Percentiles rank a stretch among this genome's conserved stretches.
phyloP scores from a whole-genome alignment of 352 stramenopile genomes.

The Thraustochytrium sp. region DNA sequence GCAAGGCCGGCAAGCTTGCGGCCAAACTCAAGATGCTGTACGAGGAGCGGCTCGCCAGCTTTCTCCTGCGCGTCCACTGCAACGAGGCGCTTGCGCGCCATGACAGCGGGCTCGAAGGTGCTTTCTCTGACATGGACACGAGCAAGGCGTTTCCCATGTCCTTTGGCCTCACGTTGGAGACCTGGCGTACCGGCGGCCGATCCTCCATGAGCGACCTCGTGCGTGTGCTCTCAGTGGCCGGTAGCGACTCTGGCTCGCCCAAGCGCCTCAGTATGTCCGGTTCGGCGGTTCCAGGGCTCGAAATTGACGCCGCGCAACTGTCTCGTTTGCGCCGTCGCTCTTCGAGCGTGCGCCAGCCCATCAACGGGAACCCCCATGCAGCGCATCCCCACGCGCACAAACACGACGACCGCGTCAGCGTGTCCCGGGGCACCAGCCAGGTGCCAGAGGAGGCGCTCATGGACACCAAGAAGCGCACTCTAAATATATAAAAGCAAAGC shows the following conservation, averaged over 20 bases:
- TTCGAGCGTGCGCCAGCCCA: not conserved
- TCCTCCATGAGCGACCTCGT: not conserved
- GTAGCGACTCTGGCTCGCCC: not conserved
- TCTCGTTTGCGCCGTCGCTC: not conserved
- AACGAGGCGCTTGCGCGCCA: not conserved
- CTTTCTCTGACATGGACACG: not conserved
- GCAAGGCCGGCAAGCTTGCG: not conserved
- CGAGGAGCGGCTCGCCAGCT: not conserved
- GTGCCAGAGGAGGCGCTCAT: too few relatives aligned
- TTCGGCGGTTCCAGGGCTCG: not conserved
- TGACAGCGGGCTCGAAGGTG: not conserved
- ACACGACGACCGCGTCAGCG: too few relatives aligned
- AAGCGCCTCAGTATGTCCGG: not conserved
- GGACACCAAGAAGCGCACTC: too few relatives aligned
- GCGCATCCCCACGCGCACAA: not conserved
- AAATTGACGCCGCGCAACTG: not conserved
- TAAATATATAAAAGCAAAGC: too few relatives aligned
- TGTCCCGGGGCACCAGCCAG: too few relatives aligned
- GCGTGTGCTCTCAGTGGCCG: not conserved
- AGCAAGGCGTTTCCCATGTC: not conserved
- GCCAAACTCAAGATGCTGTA: slow-evolving; percentile 3
- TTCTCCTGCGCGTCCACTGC: not conserved
- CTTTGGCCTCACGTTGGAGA: slow-evolving; percentile 18
- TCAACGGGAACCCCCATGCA: not conserved
- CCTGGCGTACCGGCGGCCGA: not conserved